Evolutionary conservation across 108 stramenopile species (phyloP).

Genomic region (Nitzschia palea): DNA sequence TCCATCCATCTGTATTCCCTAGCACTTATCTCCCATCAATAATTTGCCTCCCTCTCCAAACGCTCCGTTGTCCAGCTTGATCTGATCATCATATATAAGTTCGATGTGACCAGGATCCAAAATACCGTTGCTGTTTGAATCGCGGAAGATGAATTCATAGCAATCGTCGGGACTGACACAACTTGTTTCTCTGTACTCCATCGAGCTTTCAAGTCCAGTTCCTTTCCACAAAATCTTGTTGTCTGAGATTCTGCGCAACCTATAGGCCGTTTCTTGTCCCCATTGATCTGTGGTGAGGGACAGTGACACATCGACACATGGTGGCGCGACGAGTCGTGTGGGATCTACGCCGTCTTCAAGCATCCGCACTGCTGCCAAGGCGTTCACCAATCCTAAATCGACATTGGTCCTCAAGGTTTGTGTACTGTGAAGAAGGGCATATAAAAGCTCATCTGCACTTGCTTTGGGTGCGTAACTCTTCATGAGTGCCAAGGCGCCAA

Average conservation of each 20-base stretch:
- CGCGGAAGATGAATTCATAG: slow-evolving; percentile 22
- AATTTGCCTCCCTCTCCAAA: neutral
- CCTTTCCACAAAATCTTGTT: slow-evolving; percentile 11
- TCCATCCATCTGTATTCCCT: too few species aligned
- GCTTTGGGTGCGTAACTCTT: slow-evolving; percentile 48
- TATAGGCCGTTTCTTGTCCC: slow-evolving; percentile 19
- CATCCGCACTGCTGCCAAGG: slow-evolving; percentile 16
- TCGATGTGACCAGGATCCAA: slow-evolving; percentile 15
- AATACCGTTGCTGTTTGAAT: slow-evolving; percentile 33
- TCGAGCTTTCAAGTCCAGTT: slow-evolving; percentile 14
- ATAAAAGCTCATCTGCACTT: slow-evolving; percentile 43
- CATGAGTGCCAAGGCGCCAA: slow-evolving; percentile 56
- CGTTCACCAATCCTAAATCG: slow-evolving; percentile 20
- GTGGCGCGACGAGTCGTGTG: neutral
- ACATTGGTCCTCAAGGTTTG: neutral
- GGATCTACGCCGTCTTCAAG: slow-evolving; percentile 2
- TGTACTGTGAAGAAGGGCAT: slow-evolving; percentile 26
- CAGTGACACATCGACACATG: slow-evolving; percentile 11
- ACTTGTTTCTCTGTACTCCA: slow-evolving; percentile 11
- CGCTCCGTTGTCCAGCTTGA: slow-evolving; percentile 1
- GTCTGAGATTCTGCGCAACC: slow-evolving; percentile 19
- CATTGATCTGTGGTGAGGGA: slow-evolving; percentile 10
- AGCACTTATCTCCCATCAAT: neutral
- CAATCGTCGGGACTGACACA: slow-evolving; percentile 20
- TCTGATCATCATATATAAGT: slow-evolving; percentile 4